These are phyloP conservation scores for Synchytrium microbalum DNA, from an alignment of 371 early-diverging fungal species.

Conservation along the genomic window DNA sequence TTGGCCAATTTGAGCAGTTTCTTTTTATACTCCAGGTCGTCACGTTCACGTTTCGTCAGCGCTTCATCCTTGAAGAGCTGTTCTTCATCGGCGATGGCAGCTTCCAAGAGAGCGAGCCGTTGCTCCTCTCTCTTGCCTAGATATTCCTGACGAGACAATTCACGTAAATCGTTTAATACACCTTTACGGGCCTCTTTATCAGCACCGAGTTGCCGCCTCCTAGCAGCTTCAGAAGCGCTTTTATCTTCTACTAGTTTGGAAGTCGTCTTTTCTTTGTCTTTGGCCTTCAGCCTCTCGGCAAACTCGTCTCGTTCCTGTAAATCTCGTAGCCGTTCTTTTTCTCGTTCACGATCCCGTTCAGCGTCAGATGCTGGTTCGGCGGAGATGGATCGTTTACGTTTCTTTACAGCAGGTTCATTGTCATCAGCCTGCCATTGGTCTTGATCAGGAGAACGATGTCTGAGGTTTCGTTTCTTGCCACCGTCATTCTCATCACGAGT, in stretches of 20 bases:
- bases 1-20: slow-evolving; percentile 71
- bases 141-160: slow-evolving; percentile 83
- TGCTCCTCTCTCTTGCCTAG: slow-evolving; percentile 79
- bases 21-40: slow-evolving; percentile 72
- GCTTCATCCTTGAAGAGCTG: slow-evolving; percentile 64
- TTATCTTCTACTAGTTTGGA: slow-evolving; percentile 63
- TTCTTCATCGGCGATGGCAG: slow-evolving; percentile 83
- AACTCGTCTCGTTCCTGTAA: slow-evolving; percentile 81
- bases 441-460: slow-evolving; percentile 19
- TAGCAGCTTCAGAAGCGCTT: slow-evolving; percentile 58
- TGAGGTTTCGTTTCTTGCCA: slow-evolving; percentile 46
- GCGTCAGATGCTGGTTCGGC: slow-evolving; percentile 14
- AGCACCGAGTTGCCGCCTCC: slow-evolving; percentile 71
- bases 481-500: slow-evolving; percentile 13
- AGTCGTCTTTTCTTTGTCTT: slow-evolving; percentile 75
- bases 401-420: slow-evolving; percentile 22
- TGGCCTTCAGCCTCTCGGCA: slow-evolving; percentile 69
- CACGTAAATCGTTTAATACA: slow-evolving; percentile 63
- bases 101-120: slow-evolving; percentile 63
- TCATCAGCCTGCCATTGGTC: slow-evolving; percentile 41
- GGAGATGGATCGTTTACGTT: slow-evolving; percentile 5
- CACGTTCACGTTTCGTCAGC: slow-evolving; percentile 68
- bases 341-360: slow-evolving; percentile 40
- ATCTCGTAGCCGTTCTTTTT: slow-evolving; percentile 55
- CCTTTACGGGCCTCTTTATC: slow-evolving; percentile 54